These are phyloP conservation scores for Fallopia convolvulus DNA, from an alignment of 148 eudicot genomes.

Conservation along the genomic window DNA sequence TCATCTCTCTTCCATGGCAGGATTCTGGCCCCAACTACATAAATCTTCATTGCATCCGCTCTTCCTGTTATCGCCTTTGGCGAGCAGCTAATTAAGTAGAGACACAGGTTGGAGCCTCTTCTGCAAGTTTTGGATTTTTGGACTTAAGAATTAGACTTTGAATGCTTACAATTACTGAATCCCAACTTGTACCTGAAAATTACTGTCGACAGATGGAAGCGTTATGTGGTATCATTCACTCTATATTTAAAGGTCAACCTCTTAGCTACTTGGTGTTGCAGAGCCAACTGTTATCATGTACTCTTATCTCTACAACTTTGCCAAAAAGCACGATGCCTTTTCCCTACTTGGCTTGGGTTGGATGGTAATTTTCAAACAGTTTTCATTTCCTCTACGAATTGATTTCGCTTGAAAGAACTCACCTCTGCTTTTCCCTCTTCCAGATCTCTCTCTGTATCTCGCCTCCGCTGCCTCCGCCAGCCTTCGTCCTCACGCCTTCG, in stretches of 20 bases:
- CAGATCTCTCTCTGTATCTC: too few species aligned
- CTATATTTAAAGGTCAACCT: constrained; percentile 66
- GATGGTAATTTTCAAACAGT: constrained; percentile 31
- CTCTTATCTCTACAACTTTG: constrained; percentile 56
- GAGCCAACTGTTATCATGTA: constrained; percentile 81
- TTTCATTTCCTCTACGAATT: too few species aligned
- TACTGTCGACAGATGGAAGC: constrained; percentile 43
- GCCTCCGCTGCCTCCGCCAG: too few species aligned
- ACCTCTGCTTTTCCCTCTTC: too few species aligned
- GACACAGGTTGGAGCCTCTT: constrained; percentile 37
- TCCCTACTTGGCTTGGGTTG: constrained; percentile 71
- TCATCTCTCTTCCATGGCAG: constrained; percentile 11
- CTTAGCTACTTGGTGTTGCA: constrained; percentile 67
- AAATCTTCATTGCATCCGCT: constrained; percentile 58
- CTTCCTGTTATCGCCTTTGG: constrained; percentile 67
- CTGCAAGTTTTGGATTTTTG: neutral
- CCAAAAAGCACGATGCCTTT: constrained; percentile 30
- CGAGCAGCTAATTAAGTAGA: constrained; percentile 38
- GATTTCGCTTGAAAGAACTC: too few species aligned
- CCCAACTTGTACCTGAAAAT: neutral
- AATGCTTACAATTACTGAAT: neutral
- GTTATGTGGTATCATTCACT: constrained; percentile 68
- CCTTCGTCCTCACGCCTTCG: too few species aligned
- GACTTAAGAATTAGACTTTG: neutral
- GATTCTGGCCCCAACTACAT: constrained; percentile 58